Conservation (phyloP, 2,329 filamentous ascomycete species). For the Ascomycota sp. region DNA sequence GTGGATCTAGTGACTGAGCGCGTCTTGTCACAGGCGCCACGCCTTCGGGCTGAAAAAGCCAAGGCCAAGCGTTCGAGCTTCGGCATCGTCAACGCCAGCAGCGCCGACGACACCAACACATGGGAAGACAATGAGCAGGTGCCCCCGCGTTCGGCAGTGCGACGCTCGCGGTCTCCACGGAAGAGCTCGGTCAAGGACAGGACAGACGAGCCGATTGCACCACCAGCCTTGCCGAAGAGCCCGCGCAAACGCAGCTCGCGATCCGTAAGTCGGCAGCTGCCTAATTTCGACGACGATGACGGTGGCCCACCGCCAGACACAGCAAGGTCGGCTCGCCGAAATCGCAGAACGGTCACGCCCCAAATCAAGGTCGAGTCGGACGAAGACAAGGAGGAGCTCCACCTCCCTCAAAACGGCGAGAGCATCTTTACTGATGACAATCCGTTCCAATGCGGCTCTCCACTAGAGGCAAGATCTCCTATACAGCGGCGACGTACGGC, state of each 20-base stretch:
- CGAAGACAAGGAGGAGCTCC: slow-evolving; percentile 21
- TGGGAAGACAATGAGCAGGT: slow-evolving; percentile 36
- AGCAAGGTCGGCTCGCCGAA: slow-evolving; percentile 22
- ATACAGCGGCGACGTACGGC: slow-evolving; percentile 26
- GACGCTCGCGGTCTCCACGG: slow-evolving; percentile 31
- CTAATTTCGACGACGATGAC: slow-evolving; percentile 23
- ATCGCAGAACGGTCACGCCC: slow-evolving; percentile 28
- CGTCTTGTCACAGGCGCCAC: slow-evolving; percentile 54
- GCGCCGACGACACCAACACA: slow-evolving; percentile 40
- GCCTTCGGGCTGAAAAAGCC: slow-evolving; percentile 51
- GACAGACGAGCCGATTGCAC: slow-evolving; percentile 25
- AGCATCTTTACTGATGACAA: slow-evolving; percentile 74
- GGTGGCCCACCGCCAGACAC: slow-evolving; percentile 11
- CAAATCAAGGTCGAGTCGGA: slow-evolving; percentile 31
- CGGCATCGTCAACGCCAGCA: slow-evolving; percentile 52
- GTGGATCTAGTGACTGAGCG: slow-evolving; percentile 63
- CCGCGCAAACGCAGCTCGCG: slow-evolving; percentile 32
- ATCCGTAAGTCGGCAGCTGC: slow-evolving; percentile 29
- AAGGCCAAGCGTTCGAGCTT: slow-evolving; percentile 66
- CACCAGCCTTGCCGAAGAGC: slow-evolving; percentile 17
- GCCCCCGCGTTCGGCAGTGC: slow-evolving; percentile 25
- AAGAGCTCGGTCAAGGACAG: slow-evolving; percentile 30
- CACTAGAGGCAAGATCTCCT: slow-evolving; percentile 27
- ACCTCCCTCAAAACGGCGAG: slow-evolving; percentile 2
- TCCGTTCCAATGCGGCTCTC: slow-evolving; percentile 72